Base-by-base conservation (phyloP, 768 basidiomycete species). In the Amanita jacksonii region DNA sequence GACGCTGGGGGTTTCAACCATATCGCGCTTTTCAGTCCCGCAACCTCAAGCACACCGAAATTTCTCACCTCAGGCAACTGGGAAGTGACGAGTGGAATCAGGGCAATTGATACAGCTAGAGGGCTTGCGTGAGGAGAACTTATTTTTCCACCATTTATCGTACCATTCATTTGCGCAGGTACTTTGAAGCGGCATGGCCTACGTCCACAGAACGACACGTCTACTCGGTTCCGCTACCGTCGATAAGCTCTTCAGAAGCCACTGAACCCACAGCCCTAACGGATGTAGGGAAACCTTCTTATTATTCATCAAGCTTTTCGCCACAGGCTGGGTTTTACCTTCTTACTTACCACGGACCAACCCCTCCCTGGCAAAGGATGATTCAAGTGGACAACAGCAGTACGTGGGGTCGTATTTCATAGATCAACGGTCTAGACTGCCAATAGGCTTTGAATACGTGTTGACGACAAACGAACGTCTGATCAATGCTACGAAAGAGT, bases 51-150 rank as follows among this genome's bases (percentile, higher is more conserved):
- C 22, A 75, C 69, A 1, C 91, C 93, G 2, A 73, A 64, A 25
- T 99, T 89, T 68, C 67, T 99, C 30, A 98, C 94, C 1, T 70
- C 71, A 1, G 94, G 94, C 1, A 58, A 77, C 13, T 96, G 92
- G 92, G 94, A 99, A 61, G 89, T 98, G 4, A 80, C 80, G 2
- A 73, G 71, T 8, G 73, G 73, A 6, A 81, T 96, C 50, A 65
- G 73, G 45, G 85, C 75, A 4, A 76, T 97, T 22, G 85, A 97
- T 57, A 51, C 66, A 8, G 63, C 71, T 35, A 75, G 74, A 38
- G 76, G 79, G 20, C 55, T 84, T 25, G 81, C 91, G 87, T 96
- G 58, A 59, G 86, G 67, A 23, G 12, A 1, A 18, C n/a, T 13
- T 5, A 20, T 19, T 28, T 47, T 23, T 23, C 8, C n/a, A n/a